phyloP scores from a whole-genome alignment of 495 filamentous ascomycete genomes.

The Neurospora discreta region DNA sequence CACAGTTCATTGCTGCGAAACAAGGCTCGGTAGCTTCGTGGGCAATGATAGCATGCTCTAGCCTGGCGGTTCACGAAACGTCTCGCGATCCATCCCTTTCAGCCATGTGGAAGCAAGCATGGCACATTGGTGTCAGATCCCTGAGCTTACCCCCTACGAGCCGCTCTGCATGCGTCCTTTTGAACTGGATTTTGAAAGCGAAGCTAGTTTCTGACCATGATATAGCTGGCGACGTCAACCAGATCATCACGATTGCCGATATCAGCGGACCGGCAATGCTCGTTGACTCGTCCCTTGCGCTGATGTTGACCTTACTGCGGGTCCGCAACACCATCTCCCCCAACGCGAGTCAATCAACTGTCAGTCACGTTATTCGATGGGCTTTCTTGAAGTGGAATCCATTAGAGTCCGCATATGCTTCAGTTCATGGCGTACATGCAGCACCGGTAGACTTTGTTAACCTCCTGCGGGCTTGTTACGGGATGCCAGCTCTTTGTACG shows the following conservation, averaged over 20 bases:
- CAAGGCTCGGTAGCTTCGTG: conserved; percentile 30
- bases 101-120: conserved; percentile 55
- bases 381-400: conserved; percentile 65
- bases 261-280: conserved; percentile 69
- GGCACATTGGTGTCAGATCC: conserved; percentile 61
- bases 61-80: conserved; percentile 7
- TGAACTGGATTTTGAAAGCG: conserved; percentile 52
- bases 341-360: conserved; percentile 49
- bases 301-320: conserved; percentile 58
- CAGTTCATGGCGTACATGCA: conserved; percentile 29
- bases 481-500: conserved; percentile 16
- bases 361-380: conserved; percentile 67
- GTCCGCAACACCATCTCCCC: conserved; percentile 51
- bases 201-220: conserved; percentile 52
- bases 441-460: conserved; percentile 31
- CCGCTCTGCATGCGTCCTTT: conserved; percentile 69
- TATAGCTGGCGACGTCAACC: conserved; percentile 50
- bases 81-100: conserved; percentile 16
- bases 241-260: conserved; percentile 62
- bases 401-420: conserved; percentile 31
- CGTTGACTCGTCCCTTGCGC: conserved; percentile 63
- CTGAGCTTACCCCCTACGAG: conserved; percentile 60
- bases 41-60: conserved; percentile 50
- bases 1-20: conserved; percentile 25
- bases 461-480: conserved; percentile 35